Evolutionary conservation across 208 protist species (phyloP).

Genomic region (Trypanosoma platydactyli): DNA sequence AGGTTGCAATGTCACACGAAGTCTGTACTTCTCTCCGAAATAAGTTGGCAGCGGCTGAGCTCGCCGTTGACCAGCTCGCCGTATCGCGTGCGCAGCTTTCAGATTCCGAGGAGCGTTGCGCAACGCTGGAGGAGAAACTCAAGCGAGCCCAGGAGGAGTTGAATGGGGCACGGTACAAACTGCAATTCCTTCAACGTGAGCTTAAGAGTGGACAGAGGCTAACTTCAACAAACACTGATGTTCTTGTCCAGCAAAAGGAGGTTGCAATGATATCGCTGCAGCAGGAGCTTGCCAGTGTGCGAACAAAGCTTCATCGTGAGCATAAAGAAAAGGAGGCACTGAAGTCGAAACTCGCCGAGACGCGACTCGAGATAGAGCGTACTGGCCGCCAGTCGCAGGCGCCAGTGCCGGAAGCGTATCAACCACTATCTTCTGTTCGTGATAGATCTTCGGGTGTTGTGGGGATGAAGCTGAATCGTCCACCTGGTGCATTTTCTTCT

Average conservation of each 20-base stretch:
- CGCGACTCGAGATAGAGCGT: conserved; percentile 25
- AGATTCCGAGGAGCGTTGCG: background rate
- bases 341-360: conserved; percentile 45
- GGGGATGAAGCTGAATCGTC: background rate
- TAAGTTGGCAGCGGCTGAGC: conserved; percentile 1
- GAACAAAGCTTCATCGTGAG: conserved; percentile 38
- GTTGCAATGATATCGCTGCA: conserved; percentile 45
- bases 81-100: background rate
- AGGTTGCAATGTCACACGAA: conserved; percentile 27
- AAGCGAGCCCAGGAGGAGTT: conserved; percentile 3
- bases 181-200: conserved; percentile 24
- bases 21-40: background rate
- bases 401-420: background rate
- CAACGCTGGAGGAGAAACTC: conserved; percentile 2
- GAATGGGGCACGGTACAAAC: conserved; percentile 23
- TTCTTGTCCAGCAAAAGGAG: conserved; percentile 32
- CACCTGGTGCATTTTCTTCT: background rate
- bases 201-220: conserved; percentile 30
- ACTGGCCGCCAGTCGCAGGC: conserved; percentile 16
- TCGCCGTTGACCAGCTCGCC: conserved; percentile 5
- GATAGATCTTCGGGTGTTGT: background rate
- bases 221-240: conserved; percentile 8
- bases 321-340: conserved; percentile 44
- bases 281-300: conserved; percentile 67
- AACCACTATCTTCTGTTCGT: background rate